Conservation (phyloP, 805 yeast genomes). For the Blastobotrys parvus region DNA sequence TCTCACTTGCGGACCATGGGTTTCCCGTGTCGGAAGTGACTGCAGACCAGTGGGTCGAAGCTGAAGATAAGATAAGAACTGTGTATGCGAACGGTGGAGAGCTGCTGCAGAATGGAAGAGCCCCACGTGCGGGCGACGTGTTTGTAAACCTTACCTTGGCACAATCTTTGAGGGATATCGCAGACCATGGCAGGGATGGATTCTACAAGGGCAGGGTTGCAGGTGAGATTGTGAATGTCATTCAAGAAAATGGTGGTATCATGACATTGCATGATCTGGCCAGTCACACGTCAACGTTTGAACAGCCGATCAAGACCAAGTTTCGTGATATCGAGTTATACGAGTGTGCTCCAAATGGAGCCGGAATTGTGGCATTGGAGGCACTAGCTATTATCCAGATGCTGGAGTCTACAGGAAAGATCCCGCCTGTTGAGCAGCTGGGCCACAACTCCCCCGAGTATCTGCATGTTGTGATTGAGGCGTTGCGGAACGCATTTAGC, state of each 20-base stretch:
- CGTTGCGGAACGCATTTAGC: slow-evolving; percentile 61
- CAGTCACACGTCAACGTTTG: slow-evolving; percentile 50
- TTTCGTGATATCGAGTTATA: slow-evolving; percentile 44
- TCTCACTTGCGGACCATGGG: slow-evolving; percentile 60
- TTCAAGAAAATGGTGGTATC: slow-evolving; percentile 47
- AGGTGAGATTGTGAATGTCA: slow-evolving; percentile 47
- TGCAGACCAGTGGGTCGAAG: slow-evolving; percentile 42
- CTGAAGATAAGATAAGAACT: too few relatives aligned
- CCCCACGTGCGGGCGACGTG: slow-evolving; percentile 55
- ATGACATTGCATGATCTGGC: slow-evolving; percentile 48
- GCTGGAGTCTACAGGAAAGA: slow-evolving; percentile 37
- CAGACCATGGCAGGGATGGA: slow-evolving; percentile 50
- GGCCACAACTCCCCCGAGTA: slow-evolving; percentile 63
- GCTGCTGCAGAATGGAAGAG: slow-evolving; percentile 26
- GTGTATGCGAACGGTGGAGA: slow-evolving; percentile 30
- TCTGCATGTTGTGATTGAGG: slow-evolving; percentile 60
- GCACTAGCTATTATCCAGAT: slow-evolving; percentile 59
- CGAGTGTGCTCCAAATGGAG: slow-evolving; percentile 84
- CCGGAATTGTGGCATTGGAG: slow-evolving; percentile 69
- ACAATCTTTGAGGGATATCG: slow-evolving; percentile 42
- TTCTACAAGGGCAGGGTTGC: slow-evolving; percentile 70
- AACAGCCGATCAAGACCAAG: slow-evolving; percentile 50
- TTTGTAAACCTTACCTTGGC: slow-evolving; percentile 48
- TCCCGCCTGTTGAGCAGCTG: slow-evolving; percentile 32
- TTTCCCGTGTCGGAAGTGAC: slow-evolving; percentile 56